These are phyloP conservation scores for Candida sakaeoensis DNA, from an alignment of 805 yeast genomes.

Conservation along the genomic window DNA sequence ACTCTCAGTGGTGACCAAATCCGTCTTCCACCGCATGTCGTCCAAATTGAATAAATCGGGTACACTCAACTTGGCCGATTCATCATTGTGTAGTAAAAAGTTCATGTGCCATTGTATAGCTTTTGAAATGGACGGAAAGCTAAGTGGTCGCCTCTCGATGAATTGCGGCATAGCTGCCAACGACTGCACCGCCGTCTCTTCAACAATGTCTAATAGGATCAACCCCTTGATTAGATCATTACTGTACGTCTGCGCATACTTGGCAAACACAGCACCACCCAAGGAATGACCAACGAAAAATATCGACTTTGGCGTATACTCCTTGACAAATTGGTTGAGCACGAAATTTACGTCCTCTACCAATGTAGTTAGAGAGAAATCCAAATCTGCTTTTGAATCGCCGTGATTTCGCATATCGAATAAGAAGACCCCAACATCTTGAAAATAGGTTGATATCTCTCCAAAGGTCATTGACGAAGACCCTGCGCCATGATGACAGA, in stretches of 20 bases:
- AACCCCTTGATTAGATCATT: slow-evolving; percentile 54
- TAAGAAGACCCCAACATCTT: slow-evolving; percentile 51
- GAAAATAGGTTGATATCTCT: slow-evolving; percentile 32
- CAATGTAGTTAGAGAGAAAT: slow-evolving; percentile 47
- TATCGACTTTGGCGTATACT: slow-evolving; percentile 26
- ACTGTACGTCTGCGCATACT: slow-evolving; percentile 48
- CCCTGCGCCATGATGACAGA: slow-evolving; percentile 95
- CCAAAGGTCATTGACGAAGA: slow-evolving; percentile 81
- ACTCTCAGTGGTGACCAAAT: slow-evolving; percentile 55
- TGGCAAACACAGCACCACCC: slow-evolving; percentile 71
- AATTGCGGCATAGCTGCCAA: slow-evolving; percentile 65
- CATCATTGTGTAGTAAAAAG: slow-evolving; percentile 47
- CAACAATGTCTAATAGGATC: slow-evolving; percentile 85
- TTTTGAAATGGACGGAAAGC: slow-evolving; percentile 47
- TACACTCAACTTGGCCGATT: slow-evolving; percentile 72
- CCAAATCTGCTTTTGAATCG: slow-evolving; percentile 17
- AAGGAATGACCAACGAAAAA: slow-evolving; percentile 84
- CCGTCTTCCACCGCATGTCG: slow-evolving; percentile 56
- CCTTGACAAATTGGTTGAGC: slow-evolving; percentile 31
- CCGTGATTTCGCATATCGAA: slow-evolving; percentile 92
- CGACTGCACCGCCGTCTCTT: slow-evolving; percentile 81
- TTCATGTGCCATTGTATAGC: slow-evolving; percentile 84
- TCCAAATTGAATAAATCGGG: slow-evolving; percentile 53
- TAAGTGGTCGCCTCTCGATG: slow-evolving; percentile 58
- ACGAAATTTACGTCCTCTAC: slow-evolving; percentile 56